These are phyloP conservation scores for Sclerotinia trifoliorum DNA, from an alignment of 2,329 filamentous ascomycete species.

Conservation along the genomic window DNA sequence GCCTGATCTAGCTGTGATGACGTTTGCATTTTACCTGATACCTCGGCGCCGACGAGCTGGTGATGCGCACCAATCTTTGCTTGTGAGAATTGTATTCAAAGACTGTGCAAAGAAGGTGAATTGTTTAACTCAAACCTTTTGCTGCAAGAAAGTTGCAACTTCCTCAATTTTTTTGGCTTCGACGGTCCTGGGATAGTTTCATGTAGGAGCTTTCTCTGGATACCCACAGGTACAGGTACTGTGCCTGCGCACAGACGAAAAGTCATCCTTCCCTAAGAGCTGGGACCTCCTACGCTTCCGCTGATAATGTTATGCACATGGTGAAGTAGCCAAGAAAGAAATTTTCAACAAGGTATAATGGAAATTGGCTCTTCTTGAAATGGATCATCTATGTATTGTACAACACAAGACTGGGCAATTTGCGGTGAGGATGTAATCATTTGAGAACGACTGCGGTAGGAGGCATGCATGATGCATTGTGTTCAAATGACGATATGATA, in stretches of 20 bases:
- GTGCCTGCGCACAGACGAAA: background rate
- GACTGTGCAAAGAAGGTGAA: no score
- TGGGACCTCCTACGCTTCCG: background rate
- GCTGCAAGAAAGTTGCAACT: background rate
- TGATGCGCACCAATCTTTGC: background rate
- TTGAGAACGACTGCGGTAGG: background rate
- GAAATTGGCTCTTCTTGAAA: background rate
- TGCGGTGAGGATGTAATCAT: background rate
- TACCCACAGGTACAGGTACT: background rate
- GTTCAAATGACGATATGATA: background rate
- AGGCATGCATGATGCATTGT: background rate
- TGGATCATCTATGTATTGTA: background rate
- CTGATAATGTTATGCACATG: background rate
- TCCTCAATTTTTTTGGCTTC: background rate
- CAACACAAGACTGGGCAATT: background rate
- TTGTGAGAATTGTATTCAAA: background rate
- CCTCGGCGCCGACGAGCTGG: background rate
- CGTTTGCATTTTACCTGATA: slow-evolving; percentile 3
- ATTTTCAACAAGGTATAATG: no score
- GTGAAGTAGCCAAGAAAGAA: background rate
- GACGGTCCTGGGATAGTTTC: background rate
- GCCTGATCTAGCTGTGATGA: background rate
- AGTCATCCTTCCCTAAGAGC: background rate
- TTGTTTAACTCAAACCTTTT: background rate
- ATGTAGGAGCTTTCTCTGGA: background rate